Evolutionary conservation across 225 moss, liverwort and hornwort species (phyloP).

Genomic region (Ulota crispa): DNA sequence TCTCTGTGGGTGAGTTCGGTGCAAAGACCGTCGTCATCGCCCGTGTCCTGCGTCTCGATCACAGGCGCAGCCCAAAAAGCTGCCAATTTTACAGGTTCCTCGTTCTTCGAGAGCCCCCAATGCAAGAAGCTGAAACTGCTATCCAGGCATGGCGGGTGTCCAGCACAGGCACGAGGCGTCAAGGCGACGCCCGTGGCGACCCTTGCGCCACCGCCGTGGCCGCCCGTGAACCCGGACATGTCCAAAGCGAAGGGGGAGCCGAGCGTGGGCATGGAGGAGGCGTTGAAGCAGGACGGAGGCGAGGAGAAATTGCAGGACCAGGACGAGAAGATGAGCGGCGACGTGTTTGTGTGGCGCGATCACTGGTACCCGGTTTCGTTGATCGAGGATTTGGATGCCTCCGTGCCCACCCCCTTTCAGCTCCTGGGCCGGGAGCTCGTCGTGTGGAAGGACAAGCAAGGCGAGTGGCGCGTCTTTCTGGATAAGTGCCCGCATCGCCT

Average conservation of each 20-base stretch:
- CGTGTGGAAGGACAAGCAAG: slow-evolving; percentile 79
- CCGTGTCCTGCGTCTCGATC: slow-evolving; percentile 15
- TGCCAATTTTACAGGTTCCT: slow-evolving; percentile 35
- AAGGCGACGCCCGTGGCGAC: slow-evolving; percentile 32
- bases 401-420: slow-evolving; percentile 84
- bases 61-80: not conserved
- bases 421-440: slow-evolving; percentile 89
- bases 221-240: slow-evolving; percentile 44
- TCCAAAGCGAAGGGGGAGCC: slow-evolving; percentile 27
- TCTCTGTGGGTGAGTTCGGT: slow-evolving; percentile 19
- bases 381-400: slow-evolving; percentile 84
- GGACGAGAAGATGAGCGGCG: slow-evolving; percentile 33
- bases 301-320: slow-evolving; percentile 32
- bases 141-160: not conserved
- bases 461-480: slow-evolving; percentile 87
- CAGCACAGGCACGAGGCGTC: not conserved
- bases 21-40: slow-evolving; percentile 16
- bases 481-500: slow-evolving; percentile 98
- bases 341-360: slow-evolving; percentile 75
- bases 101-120: slow-evolving; percentile 23
- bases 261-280: slow-evolving; percentile 49
- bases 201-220: slow-evolving; percentile 55
- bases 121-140: slow-evolving; percentile 26
- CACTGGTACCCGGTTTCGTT: slow-evolving; percentile 97
- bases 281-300: slow-evolving; percentile 41